phyloP scores from a whole-genome alignment of 2,329 filamentous ascomycete species.

The Xylaria sp. region DNA sequence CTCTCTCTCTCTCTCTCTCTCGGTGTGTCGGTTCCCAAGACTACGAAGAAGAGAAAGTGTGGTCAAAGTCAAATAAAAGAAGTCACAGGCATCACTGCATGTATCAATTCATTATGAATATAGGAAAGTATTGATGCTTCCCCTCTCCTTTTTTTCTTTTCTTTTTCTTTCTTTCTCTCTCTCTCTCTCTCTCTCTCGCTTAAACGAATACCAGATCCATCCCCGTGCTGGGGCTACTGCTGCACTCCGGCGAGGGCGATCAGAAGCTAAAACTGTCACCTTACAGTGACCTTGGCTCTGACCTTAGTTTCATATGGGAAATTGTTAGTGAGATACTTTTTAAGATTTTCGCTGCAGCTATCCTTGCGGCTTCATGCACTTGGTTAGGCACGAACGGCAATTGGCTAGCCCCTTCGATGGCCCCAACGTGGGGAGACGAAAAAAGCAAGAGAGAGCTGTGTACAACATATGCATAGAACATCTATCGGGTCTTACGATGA shows the following conservation, averaged over 20 bases:
- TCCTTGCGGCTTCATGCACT: constrained; percentile 11
- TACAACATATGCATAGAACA: constrained; percentile 2
- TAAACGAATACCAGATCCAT: background rate
- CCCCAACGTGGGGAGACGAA: constrained; percentile 12
- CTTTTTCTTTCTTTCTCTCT: background rate
- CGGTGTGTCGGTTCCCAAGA: background rate
- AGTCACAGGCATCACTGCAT: background rate
- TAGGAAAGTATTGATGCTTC: too few relatives aligned
- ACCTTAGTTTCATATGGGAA: too few relatives aligned
- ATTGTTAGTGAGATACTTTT: constrained; percentile 21
- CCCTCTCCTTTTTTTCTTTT: too few relatives aligned
- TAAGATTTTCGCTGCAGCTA: background rate
- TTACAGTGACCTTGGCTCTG: too few relatives aligned
- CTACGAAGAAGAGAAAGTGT: background rate
- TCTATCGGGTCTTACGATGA: background rate
- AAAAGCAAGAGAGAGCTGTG: background rate
- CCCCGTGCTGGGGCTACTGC: background rate
- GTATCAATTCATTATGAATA: background rate
- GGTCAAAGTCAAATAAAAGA: background rate
- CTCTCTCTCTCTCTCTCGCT: background rate
- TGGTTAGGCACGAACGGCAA: constrained; percentile 10
- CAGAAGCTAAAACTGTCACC: background rate
- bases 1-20: too few relatives aligned
- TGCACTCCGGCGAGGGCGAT: background rate
- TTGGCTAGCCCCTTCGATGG: background rate